These are phyloP conservation scores for Phytopythium oedochilum DNA, from an alignment of 352 stramenopile species.

Conservation along the genomic window DNA sequence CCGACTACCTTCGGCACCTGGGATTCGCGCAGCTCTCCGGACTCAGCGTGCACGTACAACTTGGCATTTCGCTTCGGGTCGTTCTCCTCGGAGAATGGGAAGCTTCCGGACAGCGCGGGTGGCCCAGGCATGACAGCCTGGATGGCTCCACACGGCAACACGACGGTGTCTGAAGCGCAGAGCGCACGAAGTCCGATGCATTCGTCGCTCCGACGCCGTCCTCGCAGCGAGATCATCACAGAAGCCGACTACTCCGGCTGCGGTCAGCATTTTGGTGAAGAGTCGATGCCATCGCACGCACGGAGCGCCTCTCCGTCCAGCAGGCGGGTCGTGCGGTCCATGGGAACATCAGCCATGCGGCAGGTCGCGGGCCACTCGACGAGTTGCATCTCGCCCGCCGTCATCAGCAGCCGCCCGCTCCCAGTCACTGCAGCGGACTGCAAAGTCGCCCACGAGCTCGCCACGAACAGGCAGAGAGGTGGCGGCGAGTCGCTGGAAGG, in stretches of 20 bases:
- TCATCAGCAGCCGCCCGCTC: neutral
- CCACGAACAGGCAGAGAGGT: neutral
- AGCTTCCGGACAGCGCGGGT: neutral
- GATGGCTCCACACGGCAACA: neutral
- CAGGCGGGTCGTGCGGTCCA: neutral
- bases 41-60: constrained; percentile 14
- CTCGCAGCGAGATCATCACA: constrained; percentile 3
- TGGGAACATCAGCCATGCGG: neutral
- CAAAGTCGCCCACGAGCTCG: neutral
- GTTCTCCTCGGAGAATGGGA: neutral
- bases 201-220: neutral
- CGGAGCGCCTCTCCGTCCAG: neutral
- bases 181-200: neutral
- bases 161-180: neutral
- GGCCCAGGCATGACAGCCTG: neutral
- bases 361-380: neutral
- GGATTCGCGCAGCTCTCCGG: neutral
- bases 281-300: neutral
- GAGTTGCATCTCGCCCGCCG: neutral
- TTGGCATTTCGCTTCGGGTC: constrained; percentile 9
- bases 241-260: neutral
- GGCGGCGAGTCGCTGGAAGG: neutral
- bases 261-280: neutral
- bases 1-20: constrained; percentile 10
- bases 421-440: neutral